Base-by-base conservation (phyloP, 495 filamentous ascomycete genomes). In the Lasiosphaeria miniovina region DNA sequence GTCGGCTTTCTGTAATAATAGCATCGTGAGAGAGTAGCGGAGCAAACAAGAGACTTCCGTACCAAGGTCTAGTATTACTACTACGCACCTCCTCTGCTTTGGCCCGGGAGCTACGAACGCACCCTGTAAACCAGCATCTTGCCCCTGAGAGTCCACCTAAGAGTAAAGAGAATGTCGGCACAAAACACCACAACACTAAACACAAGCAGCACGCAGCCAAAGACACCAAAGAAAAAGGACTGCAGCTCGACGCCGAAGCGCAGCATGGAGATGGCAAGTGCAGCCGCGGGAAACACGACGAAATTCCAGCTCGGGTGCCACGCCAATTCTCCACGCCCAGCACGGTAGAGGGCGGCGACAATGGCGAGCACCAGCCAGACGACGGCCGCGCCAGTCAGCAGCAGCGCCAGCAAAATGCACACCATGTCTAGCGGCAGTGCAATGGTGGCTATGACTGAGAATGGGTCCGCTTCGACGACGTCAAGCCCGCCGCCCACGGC, bases 301-400 rank as follows among this genome's bases (percentile, higher is more conserved):
- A 43, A 57, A 36, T 57, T 49, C 54, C 61, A 64, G 24, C 43
- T 51, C n/a, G 38, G 5, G 9, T 55, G 49, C 62, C 62, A 66
- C 11, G 36, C 24, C 36, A 66, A 32, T 33, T 60, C 35, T 40
- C 53, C n/a, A 9, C 36, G 54, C 6, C 6, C 32, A 4, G 38
- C 12, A 4, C 52, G 12, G 36, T 60, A 52, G 12, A 53, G 14
- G 4, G 58, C 33, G 7, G 36, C 52, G 9, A 55, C 36, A n/a
- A 66, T 43, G 0, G 33, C 61, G 8, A 64, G 36, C 4, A 66
- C 9, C 15, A 66, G 12, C 57, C 57, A 63, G 6, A 55, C 24
- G 8, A 15, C 41, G 1, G 57, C 61, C 57, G 63, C 54, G 12
- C 64, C 64, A 7, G 34, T 15, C 3, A 64, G 11, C 34, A 66